Evolutionary conservation across 352 stramenopile species (phyloP), one percentile per base, ranked within the genome.

Genomic region (Globisporangium carolinianum): DNA sequence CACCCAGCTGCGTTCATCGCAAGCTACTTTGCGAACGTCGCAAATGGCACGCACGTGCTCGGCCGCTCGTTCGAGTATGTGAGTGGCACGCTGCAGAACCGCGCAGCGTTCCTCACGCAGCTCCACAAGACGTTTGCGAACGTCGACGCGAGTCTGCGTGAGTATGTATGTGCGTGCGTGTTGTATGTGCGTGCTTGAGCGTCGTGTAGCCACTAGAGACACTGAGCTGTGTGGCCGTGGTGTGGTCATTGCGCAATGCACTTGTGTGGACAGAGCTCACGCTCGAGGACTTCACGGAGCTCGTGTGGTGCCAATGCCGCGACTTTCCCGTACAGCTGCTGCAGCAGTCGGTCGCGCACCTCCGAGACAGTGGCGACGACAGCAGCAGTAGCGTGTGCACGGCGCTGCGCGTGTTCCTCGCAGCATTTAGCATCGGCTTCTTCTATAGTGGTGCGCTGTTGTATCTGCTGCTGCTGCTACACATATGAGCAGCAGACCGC

Each of bases 281-380:
- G 7, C 66, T 69, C 1, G 78, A 74, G 15, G 75, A 88, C 62
- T 86, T 88, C 55, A 72, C 56, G 0, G 75, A 88, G 56, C 67
- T 88, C 57, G 39, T 88, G 5, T 72, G 60, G 73, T 78, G 68
- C 37, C 74, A 85, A 38, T 88, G 75, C 59, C 67, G 68, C 45
- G 74, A 88, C 55, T 58, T 88, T 17, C 72, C 78, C 5, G 46
- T 15, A 5, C 57, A 72, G 32, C 48, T 83, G 36, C 58, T 88
- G 47, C 60, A 67, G 18, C 75, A 80, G 37, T 64, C 72, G 39
- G 67, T 68, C 2, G 71, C 60, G 10, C 77, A 87, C 58, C 36
- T 86, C 12, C 53, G 59, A 2, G 64, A 73, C 41, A 59, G 55
- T 32, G 2, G 24, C 14, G 65, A 79, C 1, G 69, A 77, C n/a